Percentiles rank a stretch among this genome's conserved stretches.
These are phyloP conservation scores for Lepidium campestre DNA, from an alignment of 441 rosid genomes.

Conservation along the genomic window DNA sequence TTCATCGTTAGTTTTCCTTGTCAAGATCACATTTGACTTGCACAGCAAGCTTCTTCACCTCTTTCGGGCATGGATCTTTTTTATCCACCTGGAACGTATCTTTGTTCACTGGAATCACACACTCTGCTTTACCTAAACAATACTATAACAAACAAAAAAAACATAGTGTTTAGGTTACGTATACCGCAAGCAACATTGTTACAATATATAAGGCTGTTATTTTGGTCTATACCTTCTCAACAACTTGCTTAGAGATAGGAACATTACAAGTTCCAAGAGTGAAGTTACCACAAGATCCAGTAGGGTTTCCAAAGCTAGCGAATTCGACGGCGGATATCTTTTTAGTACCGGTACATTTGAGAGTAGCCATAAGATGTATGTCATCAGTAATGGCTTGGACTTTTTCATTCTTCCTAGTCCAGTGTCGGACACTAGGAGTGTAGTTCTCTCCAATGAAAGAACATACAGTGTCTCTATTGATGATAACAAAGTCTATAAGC, in stretches of 20 bases:
- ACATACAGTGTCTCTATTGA: conserved; percentile 39
- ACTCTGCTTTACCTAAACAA: conserved; percentile 63
- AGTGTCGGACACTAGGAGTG: conserved; percentile 26
- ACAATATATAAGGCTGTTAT: not conserved
- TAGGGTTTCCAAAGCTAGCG: conserved; percentile 42
- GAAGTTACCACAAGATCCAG: conserved; percentile 38
- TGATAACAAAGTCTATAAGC: conserved; percentile 30
- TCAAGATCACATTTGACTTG: conserved; percentile 57
- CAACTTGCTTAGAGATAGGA: conserved; percentile 31
- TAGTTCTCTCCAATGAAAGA: conserved; percentile 31
- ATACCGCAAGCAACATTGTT: not conserved
- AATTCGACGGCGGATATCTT: conserved; percentile 33
- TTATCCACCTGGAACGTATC: conserved; percentile 26
- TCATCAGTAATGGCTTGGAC: conserved; percentile 9
- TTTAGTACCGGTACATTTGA: conserved; percentile 29
- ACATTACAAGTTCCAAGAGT: conserved; percentile 34
- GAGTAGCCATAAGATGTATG: conserved; percentile 27
- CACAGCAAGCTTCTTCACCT: conserved; percentile 53
- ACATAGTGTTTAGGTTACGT: not conserved
- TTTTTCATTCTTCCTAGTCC: conserved; percentile 20
- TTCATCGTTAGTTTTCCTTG: conserved; percentile 9
- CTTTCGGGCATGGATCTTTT: conserved; percentile 43
- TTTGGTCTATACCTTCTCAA: conserved; percentile 29
- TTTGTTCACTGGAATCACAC: conserved; percentile 50
- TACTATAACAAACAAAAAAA: conserved; percentile 18